Base-by-base conservation (phyloP, 2,329 filamentous ascomycete genomes). In the Scedosporium apiospermum region DNA sequence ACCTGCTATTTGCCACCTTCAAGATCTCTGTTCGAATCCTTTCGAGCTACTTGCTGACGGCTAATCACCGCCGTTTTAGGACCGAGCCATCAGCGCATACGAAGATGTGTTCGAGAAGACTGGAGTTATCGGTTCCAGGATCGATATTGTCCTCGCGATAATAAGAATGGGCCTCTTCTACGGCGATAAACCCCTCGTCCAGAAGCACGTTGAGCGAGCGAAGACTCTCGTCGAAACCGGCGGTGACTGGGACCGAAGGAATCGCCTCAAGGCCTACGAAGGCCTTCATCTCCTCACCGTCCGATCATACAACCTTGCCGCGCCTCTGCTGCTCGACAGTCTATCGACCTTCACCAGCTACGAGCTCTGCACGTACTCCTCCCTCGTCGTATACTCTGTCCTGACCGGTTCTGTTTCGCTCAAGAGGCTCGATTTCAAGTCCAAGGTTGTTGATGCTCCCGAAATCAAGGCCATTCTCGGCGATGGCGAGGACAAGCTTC, bases 311-410 rank as follows among this genome's bases (percentile, higher is more conserved):
- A 90, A 88, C 74, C 81, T 91, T 64, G 93, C 92, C 49, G 95
- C 95, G 1, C 93, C 95, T 49, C 85, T 97, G 10, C 88, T 99
- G 60, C 91, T 99, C 71, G 95, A 99, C 81, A 96, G 91, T 72
- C 83, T 99, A 68, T 97, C 93, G 30, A 99, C 95, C 23, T 99
- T 99, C 76, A 99, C 95, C 65, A 97, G 92, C 75, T 97, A 97
- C 79, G 95, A 99, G 77, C 86, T 99, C 59, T 99, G 95, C 86
- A 93, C 89, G 67, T 99, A 99, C 80, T 96, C 92, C 64, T 89
- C 86, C 65, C 85, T 99, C 26, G 95, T 99, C 60, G 88, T 97
- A 63, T 99, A 98, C 79, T 92, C 95, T 1, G 93, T 98, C 23
- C 87, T 99, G 41, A 92, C 95, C 42, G 95, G 95, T 64, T 96